Percentiles rank a stretch among this genome's conserved stretches.
Evolutionary conservation across 805 yeast genomes (phyloP).

Genomic region (Starmerella vaccinii): DNA sequence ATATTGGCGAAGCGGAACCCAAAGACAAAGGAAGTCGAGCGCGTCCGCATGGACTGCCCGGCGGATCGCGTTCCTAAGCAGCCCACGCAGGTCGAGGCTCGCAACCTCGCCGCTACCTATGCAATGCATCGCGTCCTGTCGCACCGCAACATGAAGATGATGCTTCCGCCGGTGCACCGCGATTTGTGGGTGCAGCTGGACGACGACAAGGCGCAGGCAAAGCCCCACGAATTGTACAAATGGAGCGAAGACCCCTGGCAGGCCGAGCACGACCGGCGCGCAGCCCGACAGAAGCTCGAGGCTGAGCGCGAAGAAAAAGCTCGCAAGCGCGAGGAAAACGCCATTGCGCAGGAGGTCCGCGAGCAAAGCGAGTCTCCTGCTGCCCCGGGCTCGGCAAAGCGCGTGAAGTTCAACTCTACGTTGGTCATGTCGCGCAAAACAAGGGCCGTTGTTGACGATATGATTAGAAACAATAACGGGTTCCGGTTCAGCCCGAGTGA

Average conservation of each 20-base stretch:
- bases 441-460: constrained; percentile 51
- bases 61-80: constrained; percentile 48
- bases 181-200: constrained; percentile 70
- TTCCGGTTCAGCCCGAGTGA: constrained; percentile 34
- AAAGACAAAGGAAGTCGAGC: constrained; percentile 59
- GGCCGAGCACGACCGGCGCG: constrained; percentile 47
- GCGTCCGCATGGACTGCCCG: constrained; percentile 45
- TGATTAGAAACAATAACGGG: constrained; percentile 38
- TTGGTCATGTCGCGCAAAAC: constrained; percentile 56
- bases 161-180: constrained; percentile 73
- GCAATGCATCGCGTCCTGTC: constrained; percentile 71
- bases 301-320: constrained; percentile 9
- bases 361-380: background rate
- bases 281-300: constrained; percentile 21
- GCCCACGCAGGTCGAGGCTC: constrained; percentile 77
- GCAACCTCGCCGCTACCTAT: constrained; percentile 83
- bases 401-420: constrained; percentile 31
- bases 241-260: constrained; percentile 57
- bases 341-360: constrained; percentile 15
- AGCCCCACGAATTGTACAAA: constrained; percentile 18
- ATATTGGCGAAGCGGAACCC: constrained; percentile 66
- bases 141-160: constrained; percentile 75
- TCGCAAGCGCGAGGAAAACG: constrained; percentile 10
- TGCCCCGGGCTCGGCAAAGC: constrained; percentile 2
- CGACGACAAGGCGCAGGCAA: constrained; percentile 40